Conservation (phyloP, 192 early-diverging fungal genomes). For the Entomortierella chlamydospora region DNA sequence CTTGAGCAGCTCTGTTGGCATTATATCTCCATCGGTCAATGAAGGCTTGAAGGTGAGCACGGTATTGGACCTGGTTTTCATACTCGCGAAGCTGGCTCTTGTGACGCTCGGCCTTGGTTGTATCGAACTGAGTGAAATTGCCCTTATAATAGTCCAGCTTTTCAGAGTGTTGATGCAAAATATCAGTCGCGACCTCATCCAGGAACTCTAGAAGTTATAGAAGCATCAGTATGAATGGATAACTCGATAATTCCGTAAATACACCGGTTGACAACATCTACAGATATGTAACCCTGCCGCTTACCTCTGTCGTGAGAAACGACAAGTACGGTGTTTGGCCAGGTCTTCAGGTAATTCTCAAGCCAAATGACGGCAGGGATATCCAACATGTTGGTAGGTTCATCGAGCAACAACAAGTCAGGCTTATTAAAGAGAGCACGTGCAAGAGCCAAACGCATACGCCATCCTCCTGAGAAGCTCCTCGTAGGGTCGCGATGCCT, state of each 20-base stretch:
- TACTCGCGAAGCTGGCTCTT: slow-evolving; percentile 95
- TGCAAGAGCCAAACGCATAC: slow-evolving; percentile 97
- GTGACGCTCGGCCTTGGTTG: slow-evolving; percentile 90
- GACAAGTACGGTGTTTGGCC: slow-evolving; percentile 92
- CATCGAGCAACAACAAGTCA: slow-evolving; percentile 90
- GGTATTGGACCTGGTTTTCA: slow-evolving; percentile 94
- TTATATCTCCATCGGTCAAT: slow-evolving; percentile 99
- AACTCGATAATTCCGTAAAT: not conserved
- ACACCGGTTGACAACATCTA: not conserved
- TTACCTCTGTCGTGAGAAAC: slow-evolving; percentile 97
- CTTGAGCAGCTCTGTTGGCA: slow-evolving; percentile 96
- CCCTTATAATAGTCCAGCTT: slow-evolving; percentile 95
- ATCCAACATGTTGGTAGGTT: slow-evolving; percentile 93
- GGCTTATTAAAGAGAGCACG: slow-evolving; percentile 98
- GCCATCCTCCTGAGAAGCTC: slow-evolving; percentile 99
- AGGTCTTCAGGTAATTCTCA: slow-evolving; percentile 92
- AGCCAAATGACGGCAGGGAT: slow-evolving; percentile 99
- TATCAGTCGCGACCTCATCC: slow-evolving; percentile 97
- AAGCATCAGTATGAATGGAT: not conserved
- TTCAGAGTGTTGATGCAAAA: slow-evolving; percentile 95
- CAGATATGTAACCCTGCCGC: not conserved
- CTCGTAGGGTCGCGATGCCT: slow-evolving; percentile 88
- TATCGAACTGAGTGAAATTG: slow-evolving; percentile 92
- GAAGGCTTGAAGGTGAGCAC: slow-evolving; percentile 96
- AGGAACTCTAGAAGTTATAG: slow-evolving; percentile 80